Conservation (phyloP, 495 filamentous ascomycete species). For the Penicillium soppii region DNA sequence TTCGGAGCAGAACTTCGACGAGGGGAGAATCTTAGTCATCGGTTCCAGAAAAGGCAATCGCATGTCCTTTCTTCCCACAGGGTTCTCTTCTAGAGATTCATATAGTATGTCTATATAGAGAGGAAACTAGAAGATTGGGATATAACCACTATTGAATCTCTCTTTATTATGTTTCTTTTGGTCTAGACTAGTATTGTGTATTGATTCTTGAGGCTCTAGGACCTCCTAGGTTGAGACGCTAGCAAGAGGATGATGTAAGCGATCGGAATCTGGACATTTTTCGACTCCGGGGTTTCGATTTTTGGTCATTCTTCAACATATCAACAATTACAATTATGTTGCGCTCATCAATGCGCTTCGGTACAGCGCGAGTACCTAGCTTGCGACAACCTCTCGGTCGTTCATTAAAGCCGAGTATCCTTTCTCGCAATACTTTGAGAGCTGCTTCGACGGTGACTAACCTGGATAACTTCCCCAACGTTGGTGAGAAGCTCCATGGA, state of each 20-base stretch:
- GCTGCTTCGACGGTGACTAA: constrained; percentile 68
- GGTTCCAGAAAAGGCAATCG: neutral
- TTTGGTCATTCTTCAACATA: neutral
- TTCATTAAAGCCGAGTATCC: constrained; percentile 17
- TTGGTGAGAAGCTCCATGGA: constrained; percentile 84
- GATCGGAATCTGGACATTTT: neutral
- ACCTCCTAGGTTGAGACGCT: no score
- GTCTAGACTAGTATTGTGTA: no score
- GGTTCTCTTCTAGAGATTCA: no score
- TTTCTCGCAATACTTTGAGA: constrained; percentile 49
- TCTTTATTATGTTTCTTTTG: no score
- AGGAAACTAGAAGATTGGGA: neutral
- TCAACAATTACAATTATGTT: constrained; percentile 25
- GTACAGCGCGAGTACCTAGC: constrained; percentile 27
- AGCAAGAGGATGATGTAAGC: constrained; percentile 5
- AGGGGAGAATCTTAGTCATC: constrained; percentile 8
- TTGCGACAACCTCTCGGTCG: constrained; percentile 22
- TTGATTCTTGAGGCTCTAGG: constrained; percentile 1
- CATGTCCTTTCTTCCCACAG: no score
- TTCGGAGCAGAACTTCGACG: constrained; percentile 10
- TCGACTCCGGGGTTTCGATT: neutral
- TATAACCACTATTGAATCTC: no score
- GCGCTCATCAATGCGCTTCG: constrained; percentile 32
- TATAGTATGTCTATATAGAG: neutral
- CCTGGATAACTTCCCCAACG: constrained; percentile 66